Evolutionary conservation across 371 early-diverging fungal species (phyloP), one percentile per base, ranked within the genome.

Genomic region (Synchytrium microbalum): DNA sequence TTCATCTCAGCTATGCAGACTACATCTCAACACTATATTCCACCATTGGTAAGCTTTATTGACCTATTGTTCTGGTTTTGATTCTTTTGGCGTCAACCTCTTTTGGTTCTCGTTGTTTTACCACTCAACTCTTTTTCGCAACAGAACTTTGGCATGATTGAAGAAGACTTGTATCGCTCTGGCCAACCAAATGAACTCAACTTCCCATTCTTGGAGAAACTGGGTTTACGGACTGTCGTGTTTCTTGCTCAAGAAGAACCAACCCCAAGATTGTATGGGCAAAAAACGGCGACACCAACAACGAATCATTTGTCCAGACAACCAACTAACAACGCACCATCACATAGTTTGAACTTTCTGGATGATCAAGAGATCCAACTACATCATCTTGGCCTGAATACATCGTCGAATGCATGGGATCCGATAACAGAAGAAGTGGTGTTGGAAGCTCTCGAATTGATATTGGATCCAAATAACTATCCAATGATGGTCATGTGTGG

Each of bases 401-500:
- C 89, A 0, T 80, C 88, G 23, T 84, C 85, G 51, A 93, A 91
- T 69, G 92, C 96, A 1, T 93, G 92, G 88, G 96, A 97, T 75
- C 93, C 95, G 14, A 92, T 96, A 24, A 92, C 95, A 5, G 95
- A 94, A 69, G 95, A 96, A 75, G 90, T 92, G 19, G 95, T 96
- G 1, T 77, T 96, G 13, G 93, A 93, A 67, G 89, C 92, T 10
- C 79, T 95, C 27, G 92, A 90, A 51, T 69, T 93, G 26, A 88
- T 96, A 31, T 76, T 97, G 58, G 86, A 92, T 65, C 88, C 91
- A 46, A 73, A 79, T n/a, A 90, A 91, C 71, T 92, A 94, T 73
- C 96, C 96, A 13, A 82, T 97, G 86, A 91, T 93, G 65, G 87
- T 97, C 33, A 95, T 95, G 95, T 96, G 96, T 75, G 95, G 95